phyloP scores from a whole-genome alignment of 345 rosid genomes.

The Pistacia atlantica region DNA sequence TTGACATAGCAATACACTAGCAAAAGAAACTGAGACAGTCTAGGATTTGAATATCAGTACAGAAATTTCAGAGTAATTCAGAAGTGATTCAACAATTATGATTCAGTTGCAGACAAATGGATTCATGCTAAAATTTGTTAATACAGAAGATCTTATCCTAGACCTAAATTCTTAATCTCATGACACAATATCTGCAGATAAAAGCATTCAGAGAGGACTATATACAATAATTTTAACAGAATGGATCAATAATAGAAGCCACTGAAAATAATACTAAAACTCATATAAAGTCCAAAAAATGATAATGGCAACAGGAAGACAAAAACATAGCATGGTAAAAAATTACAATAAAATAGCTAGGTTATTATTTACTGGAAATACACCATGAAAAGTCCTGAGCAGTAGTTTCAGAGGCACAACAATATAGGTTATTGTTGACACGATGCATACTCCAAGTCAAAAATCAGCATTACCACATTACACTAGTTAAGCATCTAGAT shows the following conservation, averaged over 20 bases:
- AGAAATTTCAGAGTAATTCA: neutral
- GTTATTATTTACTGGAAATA: neutral
- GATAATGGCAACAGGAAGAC: neutral
- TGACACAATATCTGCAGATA: neutral
- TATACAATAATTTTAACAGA: neutral
- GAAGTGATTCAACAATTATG: constrained; percentile 10
- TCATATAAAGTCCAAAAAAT: neutral
- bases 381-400: neutral
- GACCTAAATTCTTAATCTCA: neutral
- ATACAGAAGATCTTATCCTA: constrained; percentile 3
- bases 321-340: neutral
- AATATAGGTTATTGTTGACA: neutral
- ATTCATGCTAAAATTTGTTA: constrained; percentile 11
- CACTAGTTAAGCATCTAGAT: neutral
- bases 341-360: neutral
- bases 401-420: neutral
- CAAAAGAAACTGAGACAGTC: neutral
- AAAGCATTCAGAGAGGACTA: neutral
- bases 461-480: neutral
- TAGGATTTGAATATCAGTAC: neutral
- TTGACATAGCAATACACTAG: constrained; percentile 1
- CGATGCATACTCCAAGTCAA: neutral
- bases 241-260: neutral
- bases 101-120: neutral
- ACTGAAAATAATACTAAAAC: neutral